phyloP scores from a whole-genome alignment of 2,329 filamentous ascomycete species.

The Pseudonectria foliicola region DNA sequence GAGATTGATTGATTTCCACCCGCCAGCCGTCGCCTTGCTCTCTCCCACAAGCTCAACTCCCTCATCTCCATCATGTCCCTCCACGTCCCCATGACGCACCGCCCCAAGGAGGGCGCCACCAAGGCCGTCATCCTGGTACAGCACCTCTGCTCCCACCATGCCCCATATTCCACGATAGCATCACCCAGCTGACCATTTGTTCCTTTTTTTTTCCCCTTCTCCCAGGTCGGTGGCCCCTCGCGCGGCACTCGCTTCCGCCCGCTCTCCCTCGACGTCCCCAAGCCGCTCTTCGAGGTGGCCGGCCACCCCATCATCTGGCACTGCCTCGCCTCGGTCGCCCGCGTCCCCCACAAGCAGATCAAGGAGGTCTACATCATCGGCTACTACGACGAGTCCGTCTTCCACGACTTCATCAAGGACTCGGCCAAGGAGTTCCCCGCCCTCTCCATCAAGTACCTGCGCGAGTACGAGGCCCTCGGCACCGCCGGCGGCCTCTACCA shows the following conservation, averaged over 20 bases:
- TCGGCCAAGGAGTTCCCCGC: conserved; percentile 76
- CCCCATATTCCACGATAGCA: conserved; percentile 21
- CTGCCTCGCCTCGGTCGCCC: conserved; percentile 85
- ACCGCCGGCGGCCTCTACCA: conserved; percentile 97
- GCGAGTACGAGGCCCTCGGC: conserved; percentile 93
- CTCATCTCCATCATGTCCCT: conserved; percentile 40
- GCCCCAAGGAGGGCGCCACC: conserved; percentile 55
- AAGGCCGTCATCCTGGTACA: conserved; percentile 90
- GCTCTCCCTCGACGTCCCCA: conserved; percentile 89
- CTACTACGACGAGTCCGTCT: conserved; percentile 96
- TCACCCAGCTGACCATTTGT: conserved; percentile 4
- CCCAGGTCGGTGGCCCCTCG: conserved; percentile 85
- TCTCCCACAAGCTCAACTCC: neutral
- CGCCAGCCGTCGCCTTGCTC: no score
- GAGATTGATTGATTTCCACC: no score
- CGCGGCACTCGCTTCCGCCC: conserved; percentile 93
- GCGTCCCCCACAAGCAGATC: conserved; percentile 71
- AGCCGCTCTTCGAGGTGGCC: conserved; percentile 97
- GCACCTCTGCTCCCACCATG: conserved; percentile 5
- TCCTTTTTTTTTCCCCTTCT: neutral
- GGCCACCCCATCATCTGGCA: conserved; percentile 98
- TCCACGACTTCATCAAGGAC: conserved; percentile 97
- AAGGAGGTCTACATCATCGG: conserved; percentile 97
- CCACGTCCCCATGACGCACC: conserved; percentile 47
- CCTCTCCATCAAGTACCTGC: conserved; percentile 82